Conservation (phyloP, 2,329 filamentous ascomycete species). For the Aaosphaeria arxii region DNA sequence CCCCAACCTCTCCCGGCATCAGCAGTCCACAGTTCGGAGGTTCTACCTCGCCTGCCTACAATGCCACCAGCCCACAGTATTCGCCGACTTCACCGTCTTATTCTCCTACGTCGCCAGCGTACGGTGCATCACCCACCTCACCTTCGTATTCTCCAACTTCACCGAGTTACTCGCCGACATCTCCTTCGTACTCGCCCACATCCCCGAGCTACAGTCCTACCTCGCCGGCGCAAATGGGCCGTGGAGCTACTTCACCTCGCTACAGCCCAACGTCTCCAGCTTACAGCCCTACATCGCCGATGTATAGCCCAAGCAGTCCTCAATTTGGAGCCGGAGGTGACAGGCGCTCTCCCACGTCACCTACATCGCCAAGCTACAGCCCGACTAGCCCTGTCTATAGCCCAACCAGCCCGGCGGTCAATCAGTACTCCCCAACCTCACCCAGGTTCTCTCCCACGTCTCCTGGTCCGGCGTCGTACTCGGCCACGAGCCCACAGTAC, state of each 20-base stretch:
- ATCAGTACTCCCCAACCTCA: conserved; percentile 49
- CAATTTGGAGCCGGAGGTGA: conserved; percentile 35
- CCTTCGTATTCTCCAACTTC: conserved; percentile 53
- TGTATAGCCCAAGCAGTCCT: conserved; percentile 56
- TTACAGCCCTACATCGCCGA: conserved; percentile 53
- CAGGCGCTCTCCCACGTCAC: conserved; percentile 50
- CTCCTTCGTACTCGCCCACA: conserved; percentile 50
- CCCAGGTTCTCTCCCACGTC: conserved; percentile 35
- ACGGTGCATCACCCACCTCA: conserved; percentile 51
- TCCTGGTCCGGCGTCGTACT: conserved; percentile 34
- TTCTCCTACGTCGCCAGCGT: conserved; percentile 55
- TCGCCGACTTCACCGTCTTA: conserved; percentile 67
- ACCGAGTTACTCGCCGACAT: conserved; percentile 51
- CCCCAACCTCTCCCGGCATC: conserved; percentile 47
- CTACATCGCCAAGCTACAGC: conserved; percentile 69
- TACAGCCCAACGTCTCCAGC: conserved; percentile 58
- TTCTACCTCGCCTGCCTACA: conserved; percentile 34
- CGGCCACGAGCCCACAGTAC: conserved; percentile 39
- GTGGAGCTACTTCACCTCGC: conserved; percentile 41
- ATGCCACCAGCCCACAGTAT: conserved; percentile 61
- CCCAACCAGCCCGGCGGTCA: conserved; percentile 54
- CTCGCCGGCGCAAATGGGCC: conserved; percentile 46
- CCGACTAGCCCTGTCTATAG: conserved; percentile 61
- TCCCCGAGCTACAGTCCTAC: conserved; percentile 61
- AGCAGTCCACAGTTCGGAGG: conserved; percentile 53